A percentile compares a stretch with the other conserved stretches of the same genome.
Conservation (phyloP, 768 basidiomycete species). For the Podaxis pistillaris region DNA sequence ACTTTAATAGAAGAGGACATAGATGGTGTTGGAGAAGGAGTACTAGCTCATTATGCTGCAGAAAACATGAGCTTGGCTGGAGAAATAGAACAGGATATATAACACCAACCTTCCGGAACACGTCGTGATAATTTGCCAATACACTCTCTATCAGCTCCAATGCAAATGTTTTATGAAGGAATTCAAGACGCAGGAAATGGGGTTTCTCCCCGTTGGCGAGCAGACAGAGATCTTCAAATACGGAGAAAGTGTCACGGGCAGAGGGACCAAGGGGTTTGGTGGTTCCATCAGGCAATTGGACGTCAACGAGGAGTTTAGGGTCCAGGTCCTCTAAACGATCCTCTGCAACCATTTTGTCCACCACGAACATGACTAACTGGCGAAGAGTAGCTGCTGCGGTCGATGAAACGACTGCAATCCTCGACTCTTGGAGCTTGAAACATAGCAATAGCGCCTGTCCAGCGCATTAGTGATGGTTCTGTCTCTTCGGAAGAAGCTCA, state of each 20-base stretch:
- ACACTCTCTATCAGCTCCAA: slow-evolving; percentile 98
- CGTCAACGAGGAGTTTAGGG: slow-evolving; percentile 34
- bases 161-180: slow-evolving; percentile 89
- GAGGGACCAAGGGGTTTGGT: slow-evolving; percentile 67
- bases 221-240: slow-evolving; percentile 92
- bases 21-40: slow-evolving; percentile 88
- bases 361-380: slow-evolving; percentile 96
- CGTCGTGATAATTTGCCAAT: slow-evolving; percentile 85
- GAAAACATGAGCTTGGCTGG: background rate
- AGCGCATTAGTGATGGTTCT: slow-evolving; percentile 1
- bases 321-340: slow-evolving; percentile 47
- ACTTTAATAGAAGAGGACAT: slow-evolving; percentile 84
- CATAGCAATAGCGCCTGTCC: slow-evolving; percentile 84
- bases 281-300: slow-evolving; percentile 67
- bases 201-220: slow-evolving; percentile 83
- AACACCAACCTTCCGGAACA: slow-evolving; percentile 70
- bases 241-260: slow-evolving; percentile 78
- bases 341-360: slow-evolving; percentile 89
- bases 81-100: background rate
- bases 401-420: slow-evolving; percentile 94
- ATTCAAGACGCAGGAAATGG: slow-evolving; percentile 76
- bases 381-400: slow-evolving; percentile 96
- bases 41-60: slow-evolving; percentile 77
- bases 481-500: slow-evolving; percentile 35
- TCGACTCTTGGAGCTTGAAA: slow-evolving; percentile 93